Evolutionary conservation across 2,329 filamentous ascomycete species (phyloP).

Genomic region (Fusarium sp.): DNA sequence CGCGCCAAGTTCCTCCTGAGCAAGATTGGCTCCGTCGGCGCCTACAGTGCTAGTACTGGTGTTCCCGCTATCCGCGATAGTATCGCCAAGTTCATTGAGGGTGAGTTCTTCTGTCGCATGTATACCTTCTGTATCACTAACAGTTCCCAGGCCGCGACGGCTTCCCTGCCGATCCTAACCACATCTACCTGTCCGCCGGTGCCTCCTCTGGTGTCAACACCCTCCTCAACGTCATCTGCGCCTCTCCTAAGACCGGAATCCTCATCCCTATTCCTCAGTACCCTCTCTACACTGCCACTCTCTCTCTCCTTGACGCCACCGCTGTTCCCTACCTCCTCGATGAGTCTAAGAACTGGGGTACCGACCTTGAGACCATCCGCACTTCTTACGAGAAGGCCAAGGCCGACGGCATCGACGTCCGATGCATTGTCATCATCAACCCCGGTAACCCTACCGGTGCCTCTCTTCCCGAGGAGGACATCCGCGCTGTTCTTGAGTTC

Average conservation of each 20-base stretch:
- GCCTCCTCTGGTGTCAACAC: slow-evolving; percentile 97
- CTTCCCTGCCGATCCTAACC: slow-evolving; percentile 82
- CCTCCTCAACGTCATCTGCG: slow-evolving; percentile 90
- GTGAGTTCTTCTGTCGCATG: slow-evolving; percentile 62
- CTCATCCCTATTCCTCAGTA: slow-evolving; percentile 98
- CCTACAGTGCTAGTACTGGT: slow-evolving; percentile 95
- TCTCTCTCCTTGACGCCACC: slow-evolving; percentile 86
- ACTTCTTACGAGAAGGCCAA: slow-evolving; percentile 81
- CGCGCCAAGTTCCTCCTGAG: slow-evolving; percentile 85
- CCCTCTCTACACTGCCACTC: slow-evolving; percentile 94
- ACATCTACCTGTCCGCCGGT: slow-evolving; percentile 92
- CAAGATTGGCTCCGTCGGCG: slow-evolving; percentile 91
- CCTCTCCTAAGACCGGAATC: slow-evolving; percentile 81
- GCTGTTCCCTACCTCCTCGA: slow-evolving; percentile 96
- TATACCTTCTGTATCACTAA: neutral
- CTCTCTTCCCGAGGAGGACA: slow-evolving; percentile 82
- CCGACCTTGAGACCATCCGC: slow-evolving; percentile 84
- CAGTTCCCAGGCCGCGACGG: slow-evolving; percentile 79
- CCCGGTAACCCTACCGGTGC: slow-evolving; percentile 97
- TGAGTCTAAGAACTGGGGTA: slow-evolving; percentile 89
- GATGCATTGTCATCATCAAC: slow-evolving; percentile 97
- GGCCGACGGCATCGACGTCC: slow-evolving; percentile 84
- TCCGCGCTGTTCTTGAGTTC: slow-evolving; percentile 88
- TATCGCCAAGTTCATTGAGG: slow-evolving; percentile 92
- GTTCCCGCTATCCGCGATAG: slow-evolving; percentile 89